A percentile compares a stretch with the other conserved stretches of the same genome.
Evolutionary conservation across 2,329 filamentous ascomycete species (phyloP).

Genomic region (Boeremia lycopersici): DNA sequence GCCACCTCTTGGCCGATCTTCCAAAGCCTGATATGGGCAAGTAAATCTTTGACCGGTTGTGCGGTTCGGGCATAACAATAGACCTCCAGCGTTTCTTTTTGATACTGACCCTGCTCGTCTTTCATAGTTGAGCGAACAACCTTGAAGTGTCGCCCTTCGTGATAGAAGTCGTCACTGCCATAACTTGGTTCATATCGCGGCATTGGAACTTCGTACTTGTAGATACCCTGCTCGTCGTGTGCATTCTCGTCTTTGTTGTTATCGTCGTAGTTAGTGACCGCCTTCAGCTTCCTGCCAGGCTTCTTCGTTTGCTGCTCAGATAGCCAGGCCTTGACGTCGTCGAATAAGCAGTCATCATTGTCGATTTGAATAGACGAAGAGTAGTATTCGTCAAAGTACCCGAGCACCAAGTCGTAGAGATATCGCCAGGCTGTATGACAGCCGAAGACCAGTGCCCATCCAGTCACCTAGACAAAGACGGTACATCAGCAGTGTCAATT

Average conservation of each 20-base stretch:
- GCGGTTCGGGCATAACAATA: constrained; percentile 57
- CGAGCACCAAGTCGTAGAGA: constrained; percentile 2
- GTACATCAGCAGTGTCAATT: not conserved
- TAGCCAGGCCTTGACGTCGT: constrained; percentile 6
- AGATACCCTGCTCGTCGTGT: constrained; percentile 8
- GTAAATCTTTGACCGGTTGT: constrained; percentile 55
- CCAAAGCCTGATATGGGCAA: constrained; percentile 54
- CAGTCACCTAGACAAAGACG: not conserved
- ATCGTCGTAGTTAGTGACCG: constrained; percentile 3
- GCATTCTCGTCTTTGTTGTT: constrained; percentile 1
- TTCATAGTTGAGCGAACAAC: constrained; percentile 50
- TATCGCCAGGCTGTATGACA: constrained; percentile 8
- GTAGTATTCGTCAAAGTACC: constrained; percentile 7
- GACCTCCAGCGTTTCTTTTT: constrained; percentile 53
- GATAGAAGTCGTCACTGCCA: constrained; percentile 53
- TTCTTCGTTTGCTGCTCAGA: constrained; percentile 3
- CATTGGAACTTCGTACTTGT: constrained; percentile 9
- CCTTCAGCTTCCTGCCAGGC: constrained; percentile 5
- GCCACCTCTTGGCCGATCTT: constrained; percentile 50
- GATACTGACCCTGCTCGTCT: constrained; percentile 30
- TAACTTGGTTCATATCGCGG: constrained; percentile 57
- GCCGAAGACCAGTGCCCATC: constrained; percentile 6
- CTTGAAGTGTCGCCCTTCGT: constrained; percentile 47
- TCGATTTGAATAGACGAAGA: constrained; percentile 5
- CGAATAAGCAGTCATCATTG: not conserved